Evolutionary conservation across 805 yeast genomes (phyloP), one percentile per base, ranked within the genome.

Genomic region (Wickerhamomyces silvicola): DNA sequence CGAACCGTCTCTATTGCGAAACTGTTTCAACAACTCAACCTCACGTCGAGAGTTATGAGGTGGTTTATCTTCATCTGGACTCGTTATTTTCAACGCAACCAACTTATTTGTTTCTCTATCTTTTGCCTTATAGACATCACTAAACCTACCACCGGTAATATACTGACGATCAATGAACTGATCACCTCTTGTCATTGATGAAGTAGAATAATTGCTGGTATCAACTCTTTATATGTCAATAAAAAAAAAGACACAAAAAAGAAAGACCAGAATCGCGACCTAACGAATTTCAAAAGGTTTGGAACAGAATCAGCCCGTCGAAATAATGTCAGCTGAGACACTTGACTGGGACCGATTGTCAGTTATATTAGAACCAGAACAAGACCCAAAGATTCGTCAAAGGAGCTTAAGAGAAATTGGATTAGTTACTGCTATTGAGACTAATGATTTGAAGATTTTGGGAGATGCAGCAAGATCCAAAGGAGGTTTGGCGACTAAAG

Each of bases 11-110:
- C 31, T 33, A 22, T 32, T 32, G 16, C 44, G 34, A 24, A 54
- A 22, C 22, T 38, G 32, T 17, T 42, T 25, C 24, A 76, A 46
- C 4, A 72, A 45, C 17, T 49, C 52, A 22, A 70, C 41, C 45
- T 75, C 82, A 27, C 58, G 61, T 15, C 57, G 34, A n/a, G 71
- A 60, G 37, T 59, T 58, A 42, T 75, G 82, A 2, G 82, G 82
- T 3, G 75, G 68, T 13, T 55, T 50, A 33, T 70, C 74, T 24
- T 66, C 72, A 27, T 67, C 75, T 4, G 68, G 68, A 12, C 66
- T 65, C 2, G 68, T 60, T 13, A 65, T 48, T 44, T 75, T 75
- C 26, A 75, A 39, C 0, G 76, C 80, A 7, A 57, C 64, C 3
- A 34, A 25, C 7, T 16, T 11, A 11, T 36, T 38, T 6, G 31